A percentile compares a stretch with the other conserved stretches of the same genome.
Conservation (phyloP, 805 yeast genomes). For the Candida hungchunana region DNA sequence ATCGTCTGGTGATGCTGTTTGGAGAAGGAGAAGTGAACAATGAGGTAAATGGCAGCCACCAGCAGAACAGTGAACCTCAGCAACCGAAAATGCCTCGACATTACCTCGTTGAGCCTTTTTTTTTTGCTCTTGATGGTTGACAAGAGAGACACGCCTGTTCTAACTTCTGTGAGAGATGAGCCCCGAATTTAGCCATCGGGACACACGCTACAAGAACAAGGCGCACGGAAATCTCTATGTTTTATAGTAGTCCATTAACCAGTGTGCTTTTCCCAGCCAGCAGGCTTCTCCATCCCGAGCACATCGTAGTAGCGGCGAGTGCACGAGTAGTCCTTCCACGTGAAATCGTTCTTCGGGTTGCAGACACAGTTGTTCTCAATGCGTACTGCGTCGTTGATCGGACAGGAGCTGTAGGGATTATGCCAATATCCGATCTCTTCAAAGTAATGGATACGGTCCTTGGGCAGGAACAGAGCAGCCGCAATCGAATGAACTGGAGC, state of each 20-base stretch:
- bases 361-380: slow-evolving; percentile 64
- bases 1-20: slow-evolving; percentile 19
- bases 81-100: slow-evolving; percentile 17
- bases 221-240: no score
- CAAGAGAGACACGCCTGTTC: no score
- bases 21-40: slow-evolving; percentile 17
- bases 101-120: not conserved
- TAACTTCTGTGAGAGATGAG: no score
- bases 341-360: slow-evolving; percentile 64
- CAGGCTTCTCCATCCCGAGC: slow-evolving; percentile 53
- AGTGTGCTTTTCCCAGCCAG: slow-evolving; percentile 63
- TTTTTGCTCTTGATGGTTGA: not conserved
- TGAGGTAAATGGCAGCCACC: slow-evolving; percentile 14
- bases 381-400: slow-evolving; percentile 61
- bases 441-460: slow-evolving; percentile 71
- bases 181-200: no score
- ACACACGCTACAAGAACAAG: no score
- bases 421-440: slow-evolving; percentile 84
- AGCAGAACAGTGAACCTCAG: slow-evolving; percentile 20
- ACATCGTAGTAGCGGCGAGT: slow-evolving; percentile 57
- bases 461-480: slow-evolving; percentile 70
- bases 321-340: slow-evolving; percentile 74
- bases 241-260: slow-evolving; percentile 27
- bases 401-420: slow-evolving; percentile 78
- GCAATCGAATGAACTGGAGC: slow-evolving; percentile 92